These are phyloP conservation scores for Groenewaldozyma salmanticensis DNA, from an alignment of 805 yeast genomes.

Conservation along the genomic window DNA sequence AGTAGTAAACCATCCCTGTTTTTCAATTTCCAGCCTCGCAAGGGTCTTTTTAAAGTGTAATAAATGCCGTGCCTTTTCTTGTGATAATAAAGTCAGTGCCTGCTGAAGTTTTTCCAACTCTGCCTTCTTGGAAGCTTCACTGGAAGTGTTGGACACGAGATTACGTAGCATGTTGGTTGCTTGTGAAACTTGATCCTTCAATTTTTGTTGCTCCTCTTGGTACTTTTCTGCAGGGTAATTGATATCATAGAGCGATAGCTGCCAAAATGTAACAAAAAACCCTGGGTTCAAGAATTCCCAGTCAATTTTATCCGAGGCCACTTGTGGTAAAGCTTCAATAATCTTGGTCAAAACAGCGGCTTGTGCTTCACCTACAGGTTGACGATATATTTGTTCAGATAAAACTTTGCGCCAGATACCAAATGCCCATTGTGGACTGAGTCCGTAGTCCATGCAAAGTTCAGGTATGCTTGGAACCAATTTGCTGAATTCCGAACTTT, in stretches of 20 bases:
- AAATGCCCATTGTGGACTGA: conserved; percentile 51
- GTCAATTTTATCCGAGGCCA: conserved; percentile 17
- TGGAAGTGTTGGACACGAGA: not conserved
- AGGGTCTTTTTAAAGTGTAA: conserved; percentile 29
- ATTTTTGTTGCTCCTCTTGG: conserved; percentile 34
- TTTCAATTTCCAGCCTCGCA: conserved; percentile 24
- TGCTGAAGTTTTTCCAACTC: conserved; percentile 7
- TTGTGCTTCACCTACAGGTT: conserved; percentile 40
- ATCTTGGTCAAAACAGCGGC: conserved; percentile 24
- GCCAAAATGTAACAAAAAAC: conserved; percentile 64
- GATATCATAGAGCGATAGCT: conserved; percentile 59
- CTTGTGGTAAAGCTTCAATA: conserved; percentile 19
- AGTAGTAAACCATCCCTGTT: conserved; percentile 22
- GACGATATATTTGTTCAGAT: conserved; percentile 24
- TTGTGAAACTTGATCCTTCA: conserved; percentile 24
- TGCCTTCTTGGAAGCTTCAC: not conserved
- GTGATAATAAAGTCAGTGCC: conserved; percentile 8
- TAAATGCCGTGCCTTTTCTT: conserved; percentile 39
- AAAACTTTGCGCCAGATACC: conserved; percentile 56
- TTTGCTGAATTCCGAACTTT: conserved; percentile 14
- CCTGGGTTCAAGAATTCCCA: conserved; percentile 25
- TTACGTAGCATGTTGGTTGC: not conserved
- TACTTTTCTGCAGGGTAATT: conserved; percentile 44
- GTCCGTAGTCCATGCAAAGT: conserved; percentile 21
- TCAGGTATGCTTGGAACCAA: conserved; percentile 12